Percentiles rank a stretch among this genome's conserved stretches.
Evolutionary conservation across 352 stramenopile species (phyloP).

Genomic region (Thraustotheca clavata): DNA sequence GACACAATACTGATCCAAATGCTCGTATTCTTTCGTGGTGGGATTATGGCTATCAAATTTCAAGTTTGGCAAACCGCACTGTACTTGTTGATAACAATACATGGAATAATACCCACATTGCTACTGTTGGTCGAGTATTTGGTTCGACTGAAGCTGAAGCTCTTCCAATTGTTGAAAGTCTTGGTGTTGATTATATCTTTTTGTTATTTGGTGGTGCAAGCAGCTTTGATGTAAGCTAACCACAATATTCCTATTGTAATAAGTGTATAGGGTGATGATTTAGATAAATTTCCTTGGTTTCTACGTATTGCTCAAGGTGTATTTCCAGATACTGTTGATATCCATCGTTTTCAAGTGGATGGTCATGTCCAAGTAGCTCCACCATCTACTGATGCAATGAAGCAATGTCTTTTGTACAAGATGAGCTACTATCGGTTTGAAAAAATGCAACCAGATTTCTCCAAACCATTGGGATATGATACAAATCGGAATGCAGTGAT

Average conservation of each 20-base stretch:
- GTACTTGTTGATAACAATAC: constrained; percentile 94
- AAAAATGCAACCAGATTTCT: constrained; percentile 45
- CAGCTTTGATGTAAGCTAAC: constrained; percentile 23
- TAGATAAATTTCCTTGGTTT: constrained; percentile 93
- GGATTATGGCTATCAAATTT: constrained; percentile 85
- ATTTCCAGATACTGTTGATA: constrained; percentile 71
- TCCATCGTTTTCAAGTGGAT: constrained; percentile 75
- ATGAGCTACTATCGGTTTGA: constrained; percentile 78
- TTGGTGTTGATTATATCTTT: constrained; percentile 76
- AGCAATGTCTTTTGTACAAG: constrained; percentile 88
- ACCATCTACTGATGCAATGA: constrained; percentile 66
- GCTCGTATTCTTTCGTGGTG: constrained; percentile 76
- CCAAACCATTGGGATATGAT: constrained; percentile 62
- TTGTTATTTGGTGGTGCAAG: constrained; percentile 63
- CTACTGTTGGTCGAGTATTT: constrained; percentile 84
- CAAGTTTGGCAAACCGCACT: constrained; percentile 70
- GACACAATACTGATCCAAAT: constrained; percentile 52
- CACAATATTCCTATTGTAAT: neutral
- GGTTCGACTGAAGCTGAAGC: constrained; percentile 57
- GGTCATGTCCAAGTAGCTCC: constrained; percentile 60
- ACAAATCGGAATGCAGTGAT: constrained; percentile 50
- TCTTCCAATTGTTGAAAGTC: constrained; percentile 56
- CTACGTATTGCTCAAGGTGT: constrained; percentile 86
- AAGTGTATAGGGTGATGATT: constrained; percentile 56
- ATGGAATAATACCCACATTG: constrained; percentile 97